Evolutionary conservation across 768 basidiomycete species (phyloP).

Genomic region (Lentinula sp.): DNA sequence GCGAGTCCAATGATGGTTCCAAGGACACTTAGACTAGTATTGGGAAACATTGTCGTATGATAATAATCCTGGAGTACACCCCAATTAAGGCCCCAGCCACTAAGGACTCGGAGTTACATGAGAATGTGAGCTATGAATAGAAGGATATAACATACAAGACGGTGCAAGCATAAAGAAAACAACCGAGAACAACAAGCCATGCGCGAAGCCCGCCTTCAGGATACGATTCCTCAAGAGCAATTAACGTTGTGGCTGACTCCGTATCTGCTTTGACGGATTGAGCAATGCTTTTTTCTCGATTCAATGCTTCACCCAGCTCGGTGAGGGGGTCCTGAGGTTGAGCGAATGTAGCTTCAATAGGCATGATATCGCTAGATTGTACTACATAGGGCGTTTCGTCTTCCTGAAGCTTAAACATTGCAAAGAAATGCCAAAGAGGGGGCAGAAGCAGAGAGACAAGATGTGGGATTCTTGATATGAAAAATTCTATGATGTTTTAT

Average conservation of each 20-base stretch:
- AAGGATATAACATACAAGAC: conserved; percentile 16
- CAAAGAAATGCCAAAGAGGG: background rate
- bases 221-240: conserved; percentile 12
- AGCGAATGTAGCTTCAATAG: background rate
- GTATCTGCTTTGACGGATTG: background rate
- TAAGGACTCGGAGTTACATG: background rate
- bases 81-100: conserved; percentile 19
- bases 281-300: conserved; percentile 1
- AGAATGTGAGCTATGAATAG: background rate
- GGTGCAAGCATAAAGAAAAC: conserved; percentile 21
- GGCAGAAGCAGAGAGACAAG: background rate
- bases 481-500: background rate
- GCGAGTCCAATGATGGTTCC: background rate
- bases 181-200: conserved; percentile 25
- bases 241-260: background rate
- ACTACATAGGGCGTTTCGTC: background rate
- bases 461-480: background rate
- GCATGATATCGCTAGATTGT: conserved; percentile 5
- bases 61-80: conserved; percentile 26
- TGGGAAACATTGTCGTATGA: conserved; percentile 14
- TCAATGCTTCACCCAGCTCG: background rate
- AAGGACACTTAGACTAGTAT: conserved; percentile 1
- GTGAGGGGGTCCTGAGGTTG: background rate
- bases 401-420: background rate
- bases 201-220: conserved; percentile 23